These are phyloP conservation scores for Aspergillus olivimuriae DNA, from an alignment of 495 filamentous ascomycete genomes.

Conservation along the genomic window DNA sequence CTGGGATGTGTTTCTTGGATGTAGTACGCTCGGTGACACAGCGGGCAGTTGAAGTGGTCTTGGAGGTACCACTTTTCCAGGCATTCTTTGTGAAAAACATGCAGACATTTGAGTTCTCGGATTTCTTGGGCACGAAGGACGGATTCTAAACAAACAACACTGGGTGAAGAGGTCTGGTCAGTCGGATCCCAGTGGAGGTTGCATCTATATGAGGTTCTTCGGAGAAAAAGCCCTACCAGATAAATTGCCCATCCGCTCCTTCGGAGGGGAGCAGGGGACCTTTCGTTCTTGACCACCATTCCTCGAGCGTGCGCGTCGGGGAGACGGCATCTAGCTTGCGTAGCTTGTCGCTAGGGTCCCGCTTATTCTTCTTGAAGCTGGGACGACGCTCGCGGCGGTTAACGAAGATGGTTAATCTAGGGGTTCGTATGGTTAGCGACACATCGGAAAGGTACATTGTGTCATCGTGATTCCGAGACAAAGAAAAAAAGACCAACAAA, in stretches of 20 bases:
- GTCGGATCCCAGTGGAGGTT: too few species aligned
- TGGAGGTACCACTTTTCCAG: constrained; percentile 42
- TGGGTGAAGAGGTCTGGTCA: constrained; percentile 4
- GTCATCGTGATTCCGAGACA: constrained; percentile 5
- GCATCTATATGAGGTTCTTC: too few species aligned
- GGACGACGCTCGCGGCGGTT: constrained; percentile 30
- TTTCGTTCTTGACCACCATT: constrained; percentile 38
- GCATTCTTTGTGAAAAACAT: constrained; percentile 43
- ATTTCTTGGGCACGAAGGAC: constrained; percentile 36
- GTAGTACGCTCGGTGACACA: constrained; percentile 38
- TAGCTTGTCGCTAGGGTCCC: constrained; percentile 29
- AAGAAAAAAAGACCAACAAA: constrained; percentile 1
- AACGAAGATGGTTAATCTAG: constrained; percentile 32
- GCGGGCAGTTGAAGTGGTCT: constrained; percentile 38
- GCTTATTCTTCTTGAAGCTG: constrained; percentile 16
- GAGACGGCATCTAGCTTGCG: constrained; percentile 35
- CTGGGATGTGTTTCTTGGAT: constrained; percentile 26
- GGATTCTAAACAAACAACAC: constrained; percentile 39
- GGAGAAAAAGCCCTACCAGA: constrained; percentile 23
- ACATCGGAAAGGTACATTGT: too few species aligned
- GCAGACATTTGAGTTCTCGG: constrained; percentile 37
- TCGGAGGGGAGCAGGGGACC: constrained; percentile 30
- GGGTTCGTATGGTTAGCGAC: not conserved
- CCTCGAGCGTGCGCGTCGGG: constrained; percentile 34
- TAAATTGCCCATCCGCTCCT: constrained; percentile 34